Evolutionary conservation across 2,329 filamentous ascomycete genomes (phyloP).

Genomic region (Botryotinia calthae): DNA sequence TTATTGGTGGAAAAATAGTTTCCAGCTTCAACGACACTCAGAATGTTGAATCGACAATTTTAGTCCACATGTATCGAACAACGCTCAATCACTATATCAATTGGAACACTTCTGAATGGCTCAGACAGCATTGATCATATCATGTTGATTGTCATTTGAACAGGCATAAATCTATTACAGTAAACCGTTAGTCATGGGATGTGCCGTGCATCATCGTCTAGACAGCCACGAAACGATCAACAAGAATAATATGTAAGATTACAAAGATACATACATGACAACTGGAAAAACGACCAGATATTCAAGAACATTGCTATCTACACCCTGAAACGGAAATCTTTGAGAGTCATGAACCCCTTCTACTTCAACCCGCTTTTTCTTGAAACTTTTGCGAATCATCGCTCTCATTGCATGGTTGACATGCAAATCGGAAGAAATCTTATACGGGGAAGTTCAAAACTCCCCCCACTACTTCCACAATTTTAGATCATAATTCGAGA

Average conservation of each 20-base stretch:
- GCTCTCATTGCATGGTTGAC: constrained; percentile 11
- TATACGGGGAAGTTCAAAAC: background rate
- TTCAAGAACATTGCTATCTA: background rate
- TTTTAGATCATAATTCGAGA: constrained; percentile 6
- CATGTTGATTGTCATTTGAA: background rate
- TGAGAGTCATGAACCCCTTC: background rate
- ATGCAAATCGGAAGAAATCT: constrained; percentile 12
- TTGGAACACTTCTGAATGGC: background rate
- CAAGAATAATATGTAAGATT: background rate
- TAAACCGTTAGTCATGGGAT: constrained; percentile 11
- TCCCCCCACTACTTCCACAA: constrained; percentile 6
- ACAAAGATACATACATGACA: background rate
- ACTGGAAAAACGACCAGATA: background rate
- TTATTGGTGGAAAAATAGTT: constrained; percentile 19
- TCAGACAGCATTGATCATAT: background rate
- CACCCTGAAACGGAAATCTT: background rate
- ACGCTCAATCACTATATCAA: background rate
- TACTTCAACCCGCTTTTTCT: background rate
- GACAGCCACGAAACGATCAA: background rate
- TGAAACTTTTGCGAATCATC: background rate
- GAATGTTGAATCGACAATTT: background rate
- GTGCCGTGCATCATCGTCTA: background rate
- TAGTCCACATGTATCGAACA: background rate
- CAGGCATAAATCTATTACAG: constrained; percentile 7
- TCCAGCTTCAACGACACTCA: constrained; percentile 11